Evolutionary conservation across 2,329 filamentous ascomycete species (phyloP), one percentile per base, ranked within the genome.

Genomic region (Xylaria hypoxylon): DNA sequence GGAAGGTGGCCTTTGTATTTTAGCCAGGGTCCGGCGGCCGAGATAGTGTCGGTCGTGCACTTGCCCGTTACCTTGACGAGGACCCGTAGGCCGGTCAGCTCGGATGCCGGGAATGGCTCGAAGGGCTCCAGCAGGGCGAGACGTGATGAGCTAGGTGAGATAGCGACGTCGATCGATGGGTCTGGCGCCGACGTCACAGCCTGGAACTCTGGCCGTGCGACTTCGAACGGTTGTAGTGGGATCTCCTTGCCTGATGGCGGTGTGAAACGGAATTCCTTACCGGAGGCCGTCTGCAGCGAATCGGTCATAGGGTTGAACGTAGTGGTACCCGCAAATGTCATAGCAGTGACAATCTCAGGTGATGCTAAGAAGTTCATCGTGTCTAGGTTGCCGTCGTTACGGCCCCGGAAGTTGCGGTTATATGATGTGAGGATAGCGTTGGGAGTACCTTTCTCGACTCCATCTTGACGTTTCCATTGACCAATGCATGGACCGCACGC

Each of bases 331-430:
- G 94, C 91, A 80, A 97, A 99, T 13, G 93, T 88, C 90, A 99
- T 95, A 57, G 96, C 96, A 4, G 96, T 98, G 69, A 99, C 96
- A 64, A 99, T 89, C 80, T 99, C 96, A 6, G 96, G 96, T 0
- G 94, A 97, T 10, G 96, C 95, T 59, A 99, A 87, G 83, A 99
- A 99, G 85, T 98, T 99, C 94, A 98, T 97, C 8, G 96, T 99
- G 47, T 91, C 90, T 24, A 92, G 90, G 83, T 99, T 99, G 69
- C 96, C 96, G 77, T 99, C 96, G 79, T 99, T 99, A 71, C 96
- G 92, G 68, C 93, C 95, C 57, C 92, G 92, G 85, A 99, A 99
- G 83, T 99, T 99, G 68, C 96, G 92, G 86, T 99, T 99, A 84
- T 97, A 99, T 0, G 94, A 97, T 10, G 94, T 95, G 76, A 99